phyloP scores from a whole-genome alignment of 345 rosid genomes.

The Mangifera indica region DNA sequence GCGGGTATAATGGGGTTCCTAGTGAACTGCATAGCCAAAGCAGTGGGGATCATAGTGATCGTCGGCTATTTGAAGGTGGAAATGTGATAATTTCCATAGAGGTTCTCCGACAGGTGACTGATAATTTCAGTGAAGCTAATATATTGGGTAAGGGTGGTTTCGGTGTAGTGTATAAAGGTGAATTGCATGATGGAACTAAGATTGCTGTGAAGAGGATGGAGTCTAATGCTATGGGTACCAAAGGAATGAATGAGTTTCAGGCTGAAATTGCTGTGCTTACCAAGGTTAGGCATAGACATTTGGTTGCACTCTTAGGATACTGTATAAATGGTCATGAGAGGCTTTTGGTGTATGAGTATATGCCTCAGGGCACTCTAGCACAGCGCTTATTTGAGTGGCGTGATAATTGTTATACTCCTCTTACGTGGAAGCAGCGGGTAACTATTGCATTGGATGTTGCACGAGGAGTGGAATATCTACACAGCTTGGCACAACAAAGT shows the following conservation, averaged over 20 bases:
- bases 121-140: constrained; percentile 64
- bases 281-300: constrained; percentile 84
- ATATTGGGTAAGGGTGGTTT: constrained; percentile 86
- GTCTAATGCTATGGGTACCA: constrained; percentile 49
- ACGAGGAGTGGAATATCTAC: constrained; percentile 87
- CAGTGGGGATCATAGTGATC: constrained; percentile 56
- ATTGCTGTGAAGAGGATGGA: constrained; percentile 91
- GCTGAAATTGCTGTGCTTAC: constrained; percentile 86
- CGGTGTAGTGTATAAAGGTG: constrained; percentile 82
- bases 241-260: constrained; percentile 81
- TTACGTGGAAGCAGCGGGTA: constrained; percentile 83
- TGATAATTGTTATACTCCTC: constrained; percentile 43
- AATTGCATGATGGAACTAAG: constrained; percentile 79
- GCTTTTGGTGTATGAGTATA: constrained; percentile 82
- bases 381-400: constrained; percentile 72
- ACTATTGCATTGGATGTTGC: constrained; percentile 84
- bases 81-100: constrained; percentile 63
- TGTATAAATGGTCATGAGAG: constrained; percentile 78
- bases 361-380: constrained; percentile 82
- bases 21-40: constrained; percentile 54
- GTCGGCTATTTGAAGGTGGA: constrained; percentile 55
- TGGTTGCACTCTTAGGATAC: constrained; percentile 81
- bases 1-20: constrained; percentile 40
- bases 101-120: constrained; percentile 66
- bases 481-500: constrained; percentile 83